Evolutionary conservation across 331 rosid species (phyloP).

Genomic region (Spiraea crenata): DNA sequence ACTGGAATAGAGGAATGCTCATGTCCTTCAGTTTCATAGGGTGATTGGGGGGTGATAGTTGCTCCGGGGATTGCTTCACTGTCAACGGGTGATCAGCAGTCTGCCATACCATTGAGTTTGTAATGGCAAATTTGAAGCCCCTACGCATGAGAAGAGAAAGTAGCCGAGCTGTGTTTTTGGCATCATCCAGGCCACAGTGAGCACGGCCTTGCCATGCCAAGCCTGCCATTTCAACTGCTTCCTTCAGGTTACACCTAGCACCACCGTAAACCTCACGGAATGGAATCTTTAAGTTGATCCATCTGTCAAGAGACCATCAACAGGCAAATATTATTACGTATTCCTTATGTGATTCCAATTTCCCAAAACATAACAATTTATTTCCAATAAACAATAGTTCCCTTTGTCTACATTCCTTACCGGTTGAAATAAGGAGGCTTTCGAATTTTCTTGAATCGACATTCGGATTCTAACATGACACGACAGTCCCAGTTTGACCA

Average conservation of each 20-base stretch:
- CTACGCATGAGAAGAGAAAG: constrained; percentile 73
- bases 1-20: constrained; percentile 45
- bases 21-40: constrained; percentile 55
- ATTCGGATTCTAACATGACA: constrained; percentile 94
- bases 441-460: constrained; percentile 83
- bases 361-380: neutral
- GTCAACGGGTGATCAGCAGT: constrained; percentile 28
- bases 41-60: constrained; percentile 35
- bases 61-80: constrained; percentile 56
- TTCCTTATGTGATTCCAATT: neutral
- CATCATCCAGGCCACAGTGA: constrained; percentile 96
- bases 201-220: constrained; percentile 91
- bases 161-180: constrained; percentile 85
- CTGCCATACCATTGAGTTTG: constrained; percentile 42
- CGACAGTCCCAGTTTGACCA: constrained; percentile 96
- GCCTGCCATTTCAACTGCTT: constrained; percentile 88
- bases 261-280: constrained; percentile 80
- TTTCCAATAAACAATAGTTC: neutral
- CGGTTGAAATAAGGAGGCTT: constrained; percentile 92
- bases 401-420: constrained; percentile 36
- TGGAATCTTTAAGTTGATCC: constrained; percentile 88
- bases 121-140: constrained; percentile 44
- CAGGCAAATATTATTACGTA: neutral
- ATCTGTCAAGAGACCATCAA: constrained; percentile 45
- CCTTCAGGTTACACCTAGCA: constrained; percentile 78